Percentiles rank a stretch among this genome's conserved stretches.
Conservation (phyloP, 805 yeast species). For the Metschnikowia vanudenii region DNA sequence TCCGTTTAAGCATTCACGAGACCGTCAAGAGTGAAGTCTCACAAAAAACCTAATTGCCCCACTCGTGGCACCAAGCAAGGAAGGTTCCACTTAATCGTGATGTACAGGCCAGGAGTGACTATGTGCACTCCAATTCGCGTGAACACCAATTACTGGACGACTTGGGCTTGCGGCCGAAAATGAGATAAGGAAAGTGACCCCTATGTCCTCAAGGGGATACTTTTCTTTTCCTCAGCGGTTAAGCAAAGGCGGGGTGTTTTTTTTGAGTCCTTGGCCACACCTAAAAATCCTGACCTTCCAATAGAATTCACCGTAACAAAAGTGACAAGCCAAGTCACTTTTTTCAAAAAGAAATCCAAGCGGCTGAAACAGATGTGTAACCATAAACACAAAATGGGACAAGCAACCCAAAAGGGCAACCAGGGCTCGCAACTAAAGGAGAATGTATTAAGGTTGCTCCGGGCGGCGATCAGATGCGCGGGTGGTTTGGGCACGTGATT, state of each 20-base stretch:
- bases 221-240: neutral
- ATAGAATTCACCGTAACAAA: too few species aligned
- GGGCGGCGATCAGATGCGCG: neutral
- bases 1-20: too few species aligned
- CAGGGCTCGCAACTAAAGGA: constrained; percentile 6
- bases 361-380: constrained; percentile 10
- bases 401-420: neutral
- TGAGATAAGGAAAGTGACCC: constrained; percentile 1
- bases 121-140: constrained; percentile 2
- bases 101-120: neutral
- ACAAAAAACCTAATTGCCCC: too few species aligned
- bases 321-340: too few species aligned
- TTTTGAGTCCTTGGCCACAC: too few species aligned
- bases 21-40: too few species aligned
- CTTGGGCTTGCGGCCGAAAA: constrained; percentile 2
- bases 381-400: neutral
- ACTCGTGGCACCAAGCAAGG: constrained; percentile 5
- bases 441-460: constrained; percentile 6
- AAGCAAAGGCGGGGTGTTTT: too few species aligned
- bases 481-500: neutral
- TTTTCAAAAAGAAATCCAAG: neutral
- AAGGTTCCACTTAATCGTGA: constrained; percentile 2
- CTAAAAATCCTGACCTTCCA: neutral
- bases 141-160: neutral
- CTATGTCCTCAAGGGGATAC: neutral